Evolutionary conservation across 2,329 filamentous ascomycete genomes (phyloP), one percentile per base, ranked within the genome.

Genomic region (Calonectria crousiana): DNA sequence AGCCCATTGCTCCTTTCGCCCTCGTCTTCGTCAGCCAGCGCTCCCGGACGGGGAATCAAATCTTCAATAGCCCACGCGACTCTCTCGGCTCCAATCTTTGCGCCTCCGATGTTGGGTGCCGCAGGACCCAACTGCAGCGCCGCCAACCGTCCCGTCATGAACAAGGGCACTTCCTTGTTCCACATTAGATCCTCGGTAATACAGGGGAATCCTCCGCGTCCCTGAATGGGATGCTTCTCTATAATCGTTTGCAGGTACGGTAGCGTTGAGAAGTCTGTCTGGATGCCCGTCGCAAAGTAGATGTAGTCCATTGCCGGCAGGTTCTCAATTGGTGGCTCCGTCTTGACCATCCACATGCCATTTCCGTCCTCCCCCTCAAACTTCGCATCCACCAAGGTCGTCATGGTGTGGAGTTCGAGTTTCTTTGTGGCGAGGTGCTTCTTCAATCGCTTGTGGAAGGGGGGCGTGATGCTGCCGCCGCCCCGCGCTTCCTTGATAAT

Each of bases 181-280:
- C 94, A 96, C 89, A 93, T 93, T 74, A 96, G 85, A 78, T 96
- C 94, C 52, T 96, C 91, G 2, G 90, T 96, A 67, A 96, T 83
- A 76, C 93, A 94, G 0, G 95, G 94, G 26, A 95, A 85, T 0
- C 94, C 94, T 5, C 91, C 91, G 30, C 91, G 88, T 0, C 87
- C 89, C 20, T 91, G 84, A 41, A 96, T 88, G 0, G 93, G 93
- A 74, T 93, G 87, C 23, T 91, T 88, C 4, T 85, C 75, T 11
- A 90, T 83, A 81, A 96, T 90, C 0, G 86, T 89, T 71, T 90
- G 84, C 16, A 96, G 84, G 71, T 92, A 92, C 0, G 92, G 89
- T 28, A 95, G 86, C 2, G 87, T 87, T 1, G 84, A 80, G 32
- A 95, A 90, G 76, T 95, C 88, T 0, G 91, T 90, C 64, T 91